These are phyloP conservation scores for Kwoniella mangroviensis DNA, from an alignment of 768 basidiomycete genomes.

Conservation along the genomic window DNA sequence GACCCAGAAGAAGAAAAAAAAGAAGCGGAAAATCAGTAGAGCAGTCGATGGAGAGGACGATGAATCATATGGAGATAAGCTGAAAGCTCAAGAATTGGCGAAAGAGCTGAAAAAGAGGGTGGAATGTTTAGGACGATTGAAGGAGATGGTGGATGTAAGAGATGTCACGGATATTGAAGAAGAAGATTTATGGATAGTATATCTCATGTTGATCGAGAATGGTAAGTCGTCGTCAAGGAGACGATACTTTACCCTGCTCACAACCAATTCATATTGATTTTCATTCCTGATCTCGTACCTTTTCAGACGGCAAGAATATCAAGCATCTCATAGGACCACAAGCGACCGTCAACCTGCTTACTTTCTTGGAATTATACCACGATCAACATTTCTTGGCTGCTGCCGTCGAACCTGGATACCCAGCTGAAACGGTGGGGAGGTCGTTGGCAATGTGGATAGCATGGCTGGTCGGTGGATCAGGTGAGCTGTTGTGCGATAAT, in stretches of 20 bases:
- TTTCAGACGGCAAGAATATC: constrained; percentile 53
- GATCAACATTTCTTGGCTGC: constrained; percentile 52
- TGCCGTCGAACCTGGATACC: constrained; percentile 57
- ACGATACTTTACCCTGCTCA: too few species aligned
- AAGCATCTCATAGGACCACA: constrained; percentile 40
- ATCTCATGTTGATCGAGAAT: constrained; percentile 57
- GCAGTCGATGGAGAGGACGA: background rate
- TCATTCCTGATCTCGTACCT: background rate
- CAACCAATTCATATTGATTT: background rate
- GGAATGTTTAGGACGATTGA: constrained; percentile 34
- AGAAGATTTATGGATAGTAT: constrained; percentile 53
- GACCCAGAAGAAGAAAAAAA: background rate
- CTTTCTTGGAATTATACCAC: constrained; percentile 55
- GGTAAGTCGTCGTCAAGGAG: constrained; percentile 36
- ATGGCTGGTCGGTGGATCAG: constrained; percentile 45
- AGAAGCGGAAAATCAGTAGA: constrained; percentile 4
- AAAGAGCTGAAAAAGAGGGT: constrained; percentile 46
- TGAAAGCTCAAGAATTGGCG: constrained; percentile 32
- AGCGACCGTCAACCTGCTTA: constrained; percentile 39
- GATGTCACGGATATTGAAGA: constrained; percentile 36
- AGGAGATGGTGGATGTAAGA: constrained; percentile 21
- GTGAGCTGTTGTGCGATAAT: constrained; percentile 20
- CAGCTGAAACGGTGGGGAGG: constrained; percentile 51
- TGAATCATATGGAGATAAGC: constrained; percentile 8
- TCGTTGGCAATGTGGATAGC: constrained; percentile 57